Evolutionary conservation across 192 early-diverging fungal genomes (phyloP), one percentile per base, ranked within the genome.

Genomic region (Coemansia sp.): DNA sequence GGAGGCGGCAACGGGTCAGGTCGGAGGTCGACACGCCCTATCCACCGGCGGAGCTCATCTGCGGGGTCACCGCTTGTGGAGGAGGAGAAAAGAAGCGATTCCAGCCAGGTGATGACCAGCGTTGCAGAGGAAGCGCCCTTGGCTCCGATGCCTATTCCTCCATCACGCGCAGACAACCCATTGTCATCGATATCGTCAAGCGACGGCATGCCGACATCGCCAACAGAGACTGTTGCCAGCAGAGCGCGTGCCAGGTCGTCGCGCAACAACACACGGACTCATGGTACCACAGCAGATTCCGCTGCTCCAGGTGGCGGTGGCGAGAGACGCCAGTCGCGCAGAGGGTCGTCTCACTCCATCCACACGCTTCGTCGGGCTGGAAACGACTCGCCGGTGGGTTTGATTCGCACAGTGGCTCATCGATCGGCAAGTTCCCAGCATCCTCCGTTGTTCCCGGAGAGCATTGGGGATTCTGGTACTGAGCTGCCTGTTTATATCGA

Each of bases 31-130:
- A 39, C 71, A 1, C 71, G 67, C 64, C 26, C 67, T 8, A 26
- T 58, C n/a, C 74, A 76, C 54, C 63, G 49, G 15, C 79, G 79
- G 62, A 82, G 79, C 74, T 82, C 79, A 19, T 82, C 79, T 19
- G 65, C 74, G 9, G 79, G 71, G 15, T 70, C 79, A 8, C 68
- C 74, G 32, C 64, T 76, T 39, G 56, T 73, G 2, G 68, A 67
- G 6, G 68, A 63, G 8, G 65, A 70, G 7, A 65, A 63, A 8
- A 63, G 67, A 18, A 57, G 70, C 59, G 72, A 72, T 60, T 62
- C 56, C 18, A 64, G 59, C 39, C 67, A 70, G 4, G 67, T 66
- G 15, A 66, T 76, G 32, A 74, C 79, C 18, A 70, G 53, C 21
- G 64, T 74, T 9, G 63, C 64, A 16, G 78, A 81, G 37, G 61